Evolutionary conservation across 2,329 filamentous ascomycete species (phyloP).

Genomic region (Emericellopsis cladophorae): DNA sequence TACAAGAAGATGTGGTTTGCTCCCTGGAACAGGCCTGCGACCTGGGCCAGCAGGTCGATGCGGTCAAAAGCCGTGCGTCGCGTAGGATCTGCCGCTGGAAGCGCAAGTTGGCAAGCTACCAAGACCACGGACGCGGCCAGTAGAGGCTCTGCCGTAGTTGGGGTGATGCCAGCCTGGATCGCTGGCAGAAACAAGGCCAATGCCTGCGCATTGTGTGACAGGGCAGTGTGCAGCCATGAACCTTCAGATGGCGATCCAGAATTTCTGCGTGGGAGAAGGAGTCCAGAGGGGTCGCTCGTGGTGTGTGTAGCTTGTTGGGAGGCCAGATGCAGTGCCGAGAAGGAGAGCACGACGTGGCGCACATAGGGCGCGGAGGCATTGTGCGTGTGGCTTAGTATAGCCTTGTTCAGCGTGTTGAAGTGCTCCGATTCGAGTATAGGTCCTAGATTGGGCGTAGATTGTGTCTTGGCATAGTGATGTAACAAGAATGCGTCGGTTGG

Average conservation of each 20-base stretch:
- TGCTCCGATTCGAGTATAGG: constrained; percentile 2
- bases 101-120: constrained; percentile 4
- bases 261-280: not conserved
- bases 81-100: constrained; percentile 3
- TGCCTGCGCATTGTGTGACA: constrained; percentile 4
- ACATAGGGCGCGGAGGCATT: constrained; percentile 1
- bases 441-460: not conserved
- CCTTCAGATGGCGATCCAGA: not conserved
- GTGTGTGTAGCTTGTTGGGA: not conserved
- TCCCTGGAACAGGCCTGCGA: constrained; percentile 4
- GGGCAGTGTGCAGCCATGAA: constrained; percentile 1
- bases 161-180: not conserved
- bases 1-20: not conserved
- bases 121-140: constrained; percentile 2
- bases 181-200: constrained; percentile 1
- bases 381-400: constrained; percentile 1
- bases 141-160: not conserved
- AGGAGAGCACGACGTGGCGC: constrained; percentile 2
- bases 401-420: not conserved
- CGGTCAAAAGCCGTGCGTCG: constrained; percentile 1
- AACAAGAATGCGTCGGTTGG: constrained; percentile 1
- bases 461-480: constrained; percentile 2
- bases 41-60: constrained; percentile 4
- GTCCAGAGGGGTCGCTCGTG: too few species aligned
- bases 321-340: constrained; percentile 5